Evolutionary conservation across 148 eudicot genomes (phyloP).

Genomic region (Rhododendron mucronatum): DNA sequence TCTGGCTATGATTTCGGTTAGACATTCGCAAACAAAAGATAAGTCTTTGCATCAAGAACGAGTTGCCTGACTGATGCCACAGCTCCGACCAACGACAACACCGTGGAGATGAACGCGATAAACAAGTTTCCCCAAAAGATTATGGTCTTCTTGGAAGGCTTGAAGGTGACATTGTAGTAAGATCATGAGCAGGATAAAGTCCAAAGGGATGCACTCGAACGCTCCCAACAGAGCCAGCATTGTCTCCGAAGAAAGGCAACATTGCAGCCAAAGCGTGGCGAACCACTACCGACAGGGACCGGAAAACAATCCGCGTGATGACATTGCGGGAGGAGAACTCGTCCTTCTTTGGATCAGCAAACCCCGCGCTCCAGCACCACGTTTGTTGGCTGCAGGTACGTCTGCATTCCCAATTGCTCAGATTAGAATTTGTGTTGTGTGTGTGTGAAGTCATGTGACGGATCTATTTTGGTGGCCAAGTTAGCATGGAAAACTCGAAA

Average conservation of each 20-base stretch:
- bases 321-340: constrained; percentile 46
- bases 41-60: constrained; percentile 53
- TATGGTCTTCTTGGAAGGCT: constrained; percentile 47
- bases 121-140: constrained; percentile 44
- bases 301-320: constrained; percentile 41
- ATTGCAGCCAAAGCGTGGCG: constrained; percentile 62
- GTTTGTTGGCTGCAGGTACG: constrained; percentile 66
- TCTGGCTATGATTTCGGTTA: background rate
- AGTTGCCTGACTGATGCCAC: constrained; percentile 61
- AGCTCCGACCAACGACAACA: constrained; percentile 39
- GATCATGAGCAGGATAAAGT: constrained; percentile 64
- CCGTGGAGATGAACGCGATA: constrained; percentile 40
- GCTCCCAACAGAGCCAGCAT: constrained; percentile 70
- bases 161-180: constrained; percentile 66
- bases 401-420: constrained; percentile 20
- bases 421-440: background rate
- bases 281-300: constrained; percentile 48
- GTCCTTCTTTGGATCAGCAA: constrained; percentile 39
- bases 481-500: too few species aligned
- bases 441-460: too few species aligned
- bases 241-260: constrained; percentile 80
- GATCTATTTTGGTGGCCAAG: too few species aligned
- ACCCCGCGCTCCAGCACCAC: constrained; percentile 41
- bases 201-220: constrained; percentile 66
- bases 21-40: constrained; percentile 45